phyloP scores from a whole-genome alignment of 306 rosid genomes.

The Mimosa pudica region DNA sequence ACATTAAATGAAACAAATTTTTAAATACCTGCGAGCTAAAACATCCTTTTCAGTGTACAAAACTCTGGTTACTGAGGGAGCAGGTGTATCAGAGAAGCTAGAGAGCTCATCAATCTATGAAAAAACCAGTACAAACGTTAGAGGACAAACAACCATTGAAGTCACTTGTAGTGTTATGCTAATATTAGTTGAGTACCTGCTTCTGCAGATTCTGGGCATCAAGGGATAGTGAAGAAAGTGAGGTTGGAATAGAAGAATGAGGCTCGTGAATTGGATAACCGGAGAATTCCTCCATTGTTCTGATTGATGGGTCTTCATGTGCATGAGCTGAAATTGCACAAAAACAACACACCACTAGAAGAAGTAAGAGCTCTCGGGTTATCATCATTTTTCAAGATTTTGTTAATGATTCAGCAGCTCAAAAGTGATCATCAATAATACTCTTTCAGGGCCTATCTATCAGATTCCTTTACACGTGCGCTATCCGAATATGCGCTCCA shows the following conservation, averaged over 20 bases:
- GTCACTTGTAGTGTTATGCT: neutral
- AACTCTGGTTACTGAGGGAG: slow-evolving; percentile 92
- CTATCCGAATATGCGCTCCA: neutral
- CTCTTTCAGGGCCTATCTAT: neutral
- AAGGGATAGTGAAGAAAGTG: slow-evolving; percentile 56
- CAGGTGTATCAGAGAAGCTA: slow-evolving; percentile 75
- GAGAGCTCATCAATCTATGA: slow-evolving; percentile 86
- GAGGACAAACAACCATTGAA: slow-evolving; percentile 3
- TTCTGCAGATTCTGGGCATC: slow-evolving; percentile 68
- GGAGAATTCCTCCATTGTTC: slow-evolving; percentile 85
- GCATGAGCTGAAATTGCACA: slow-evolving; percentile 45
- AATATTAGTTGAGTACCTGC: slow-evolving; percentile 51
- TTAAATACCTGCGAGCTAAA: slow-evolving; percentile 67
- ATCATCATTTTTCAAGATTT: slow-evolving; percentile 34
- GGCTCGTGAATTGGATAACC: slow-evolving; percentile 77
- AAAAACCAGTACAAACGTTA: slow-evolving; percentile 12
- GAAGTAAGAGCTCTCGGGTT: slow-evolving; percentile 32
- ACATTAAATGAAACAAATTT: neutral
- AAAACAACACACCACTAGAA: slow-evolving; percentile 39
- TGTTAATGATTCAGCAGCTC: neutral
- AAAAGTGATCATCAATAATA: neutral
- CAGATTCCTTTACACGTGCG: slow-evolving; percentile 24
- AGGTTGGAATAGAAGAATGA: slow-evolving; percentile 39
- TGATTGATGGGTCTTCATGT: slow-evolving; percentile 65
- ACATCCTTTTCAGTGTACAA: slow-evolving; percentile 86